Conservation (phyloP, 371 early-diverging fungal species). For the Mucor piriformis region DNA sequence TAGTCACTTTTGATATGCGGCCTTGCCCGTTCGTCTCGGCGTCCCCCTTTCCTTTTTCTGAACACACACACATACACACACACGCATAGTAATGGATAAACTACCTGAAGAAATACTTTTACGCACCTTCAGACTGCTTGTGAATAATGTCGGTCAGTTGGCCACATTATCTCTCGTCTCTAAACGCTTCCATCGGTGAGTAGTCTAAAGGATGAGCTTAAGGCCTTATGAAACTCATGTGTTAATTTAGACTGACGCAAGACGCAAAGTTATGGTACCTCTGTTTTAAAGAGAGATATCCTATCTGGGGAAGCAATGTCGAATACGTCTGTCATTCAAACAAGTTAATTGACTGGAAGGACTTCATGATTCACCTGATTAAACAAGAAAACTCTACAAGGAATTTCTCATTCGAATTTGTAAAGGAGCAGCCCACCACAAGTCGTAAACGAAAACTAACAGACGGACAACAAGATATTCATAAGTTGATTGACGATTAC, state of each 20-base stretch:
- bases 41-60: neutral
- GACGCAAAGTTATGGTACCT: conserved; percentile 34
- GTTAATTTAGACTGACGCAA: conserved; percentile 15
- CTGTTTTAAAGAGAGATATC: conserved; percentile 20
- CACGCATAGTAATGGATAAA: conserved; percentile 27
- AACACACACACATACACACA: too few species aligned
- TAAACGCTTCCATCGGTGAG: conserved; percentile 8
- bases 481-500: neutral
- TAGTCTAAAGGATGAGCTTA: neutral
- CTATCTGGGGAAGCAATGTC: conserved; percentile 26
- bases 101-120: conserved; percentile 36
- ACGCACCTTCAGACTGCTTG: conserved; percentile 16
- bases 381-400: conserved; percentile 26
- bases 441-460: conserved; percentile 12
- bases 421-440: conserved; percentile 12
- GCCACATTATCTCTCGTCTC: neutral
- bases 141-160: conserved; percentile 7
- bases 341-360: conserved; percentile 29
- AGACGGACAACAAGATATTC: neutral
- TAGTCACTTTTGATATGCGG: too few species aligned
- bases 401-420: conserved; percentile 27
- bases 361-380: conserved; percentile 28
- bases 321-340: conserved; percentile 16
- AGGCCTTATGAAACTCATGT: neutral
- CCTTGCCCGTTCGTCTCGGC: neutral